These are phyloP conservation scores for Macrocybe gigantea DNA, from an alignment of 768 basidiomycete genomes.

Conservation along the genomic window DNA sequence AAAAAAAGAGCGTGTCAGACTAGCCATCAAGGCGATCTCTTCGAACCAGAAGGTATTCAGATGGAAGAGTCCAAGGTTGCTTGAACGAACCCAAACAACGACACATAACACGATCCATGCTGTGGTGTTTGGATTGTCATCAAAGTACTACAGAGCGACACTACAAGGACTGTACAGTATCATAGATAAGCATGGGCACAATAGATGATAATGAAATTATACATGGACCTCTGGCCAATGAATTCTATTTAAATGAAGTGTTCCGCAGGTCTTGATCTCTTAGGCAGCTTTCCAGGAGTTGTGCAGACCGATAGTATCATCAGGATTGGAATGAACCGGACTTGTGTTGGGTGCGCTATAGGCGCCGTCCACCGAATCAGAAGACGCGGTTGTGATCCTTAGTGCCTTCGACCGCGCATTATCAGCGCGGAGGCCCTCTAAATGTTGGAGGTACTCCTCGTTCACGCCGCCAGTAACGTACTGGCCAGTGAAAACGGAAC, in stretches of 20 bases:
- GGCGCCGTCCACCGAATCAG: constrained; percentile 13
- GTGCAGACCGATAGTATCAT: constrained; percentile 76
- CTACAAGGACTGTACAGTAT: neutral
- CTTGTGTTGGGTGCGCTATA: constrained; percentile 27
- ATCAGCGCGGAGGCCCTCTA: constrained; percentile 80
- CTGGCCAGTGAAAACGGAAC: constrained; percentile 96
- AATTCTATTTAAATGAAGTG: constrained; percentile 7
- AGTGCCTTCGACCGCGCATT: constrained; percentile 58
- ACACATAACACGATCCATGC: constrained; percentile 1
- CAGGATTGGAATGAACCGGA: constrained; percentile 32
- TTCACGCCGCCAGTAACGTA: constrained; percentile 94
- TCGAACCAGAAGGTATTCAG: neutral
- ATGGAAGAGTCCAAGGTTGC: neutral
- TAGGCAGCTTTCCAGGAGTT: constrained; percentile 52
- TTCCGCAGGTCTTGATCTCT: constrained; percentile 2
- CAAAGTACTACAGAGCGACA: neutral
- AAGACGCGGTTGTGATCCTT: constrained; percentile 7
- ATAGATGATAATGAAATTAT: neutral
- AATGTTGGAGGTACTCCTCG: constrained; percentile 66
- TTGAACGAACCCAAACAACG: neutral
- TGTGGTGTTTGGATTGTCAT: too few species aligned
- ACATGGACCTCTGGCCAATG: constrained; percentile 6
- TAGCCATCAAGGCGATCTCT: constrained; percentile 8
- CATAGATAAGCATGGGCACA: neutral
- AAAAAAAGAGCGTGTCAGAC: constrained; percentile 4